Evolutionary conservation across 2,329 filamentous ascomycete species (phyloP), one percentile per base, ranked within the genome.

Genomic region (Pseudogymnoascus sp.): DNA sequence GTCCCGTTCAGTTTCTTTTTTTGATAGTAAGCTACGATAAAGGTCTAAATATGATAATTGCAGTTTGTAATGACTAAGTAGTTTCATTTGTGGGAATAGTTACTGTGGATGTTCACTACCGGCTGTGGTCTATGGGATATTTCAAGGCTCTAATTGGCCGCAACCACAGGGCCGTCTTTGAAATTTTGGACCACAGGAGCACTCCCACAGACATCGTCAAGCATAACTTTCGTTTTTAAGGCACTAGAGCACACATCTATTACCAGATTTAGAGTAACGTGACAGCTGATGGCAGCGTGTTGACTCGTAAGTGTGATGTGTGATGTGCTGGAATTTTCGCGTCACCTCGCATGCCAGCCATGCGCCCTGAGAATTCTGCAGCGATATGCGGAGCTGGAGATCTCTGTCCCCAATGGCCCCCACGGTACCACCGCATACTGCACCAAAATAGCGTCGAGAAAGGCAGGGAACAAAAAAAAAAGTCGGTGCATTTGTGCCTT

Each of bases 321-420:
- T 57, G 28, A 33, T 57, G 50, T 57, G 50, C 28, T 57, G 50
- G 50, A 57, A 57, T 57, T 57, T 57, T 57, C 50, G 28, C 50
- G 50, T 57, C 50, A 35, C 50, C 50, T 57, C 50, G 50, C 50
- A 57, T 57, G 50, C 50, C 28, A 57, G 50, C 50, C 28, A 57
- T 57, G 50, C 50, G 50, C 50, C 50, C n/a, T 57, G 50, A 57
- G 50, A 57, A 57, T 57, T 57, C 50, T 57, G 50, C 50, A 57
- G 28, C 50, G 50, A 57, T 6, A 57, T 57, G 50, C 50, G 50
- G 50, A 57, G 50, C 17, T 21, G 50, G 50, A 57, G 50, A 57
- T 57, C 28, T 57, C 4, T 57, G 50, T 8, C 50, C 50, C 26
- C 28, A 28, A 57, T 57, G 50, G 2, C 7, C 50, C 28, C 50